These are phyloP conservation scores for Kazachstania kunashirensis DNA, from an alignment of 805 yeast genomes.

Conservation along the genomic window DNA sequence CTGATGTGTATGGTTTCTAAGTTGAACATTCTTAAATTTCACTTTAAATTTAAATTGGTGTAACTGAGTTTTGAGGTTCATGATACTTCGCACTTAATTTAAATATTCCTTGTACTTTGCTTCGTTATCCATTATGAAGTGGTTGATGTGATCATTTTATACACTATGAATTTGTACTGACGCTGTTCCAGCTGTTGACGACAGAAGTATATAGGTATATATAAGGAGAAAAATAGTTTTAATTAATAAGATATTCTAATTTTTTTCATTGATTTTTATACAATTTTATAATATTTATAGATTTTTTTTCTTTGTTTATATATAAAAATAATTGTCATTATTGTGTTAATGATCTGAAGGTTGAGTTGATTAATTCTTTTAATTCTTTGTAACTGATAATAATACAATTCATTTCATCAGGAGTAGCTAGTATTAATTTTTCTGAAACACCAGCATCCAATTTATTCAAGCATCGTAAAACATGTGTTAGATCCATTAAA, in stretches of 20 bases:
- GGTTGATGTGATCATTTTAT: too few species aligned
- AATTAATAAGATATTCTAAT: conserved; percentile 1
- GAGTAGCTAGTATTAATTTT: conserved; percentile 64
- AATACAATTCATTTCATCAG: conserved; percentile 78
- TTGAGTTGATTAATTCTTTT: conserved; percentile 56
- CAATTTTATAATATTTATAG: not conserved
- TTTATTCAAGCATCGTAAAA: conserved; percentile 70
- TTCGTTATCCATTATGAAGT: too few species aligned
- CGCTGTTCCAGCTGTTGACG: too few species aligned
- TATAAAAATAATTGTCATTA: not conserved
- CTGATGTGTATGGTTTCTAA: not conserved
- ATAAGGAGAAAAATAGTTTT: too few species aligned
- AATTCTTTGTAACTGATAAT: conserved; percentile 80
- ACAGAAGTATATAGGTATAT: too few species aligned
- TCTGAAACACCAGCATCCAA: conserved; percentile 90
- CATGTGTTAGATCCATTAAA: conserved; percentile 71
- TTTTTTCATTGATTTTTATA: not conserved
- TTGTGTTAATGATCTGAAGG: conserved; percentile 40
- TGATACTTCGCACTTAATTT: too few species aligned
- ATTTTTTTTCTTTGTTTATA: not conserved
- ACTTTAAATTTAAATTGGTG: conserved; percentile 1
- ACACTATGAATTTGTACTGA: too few species aligned
- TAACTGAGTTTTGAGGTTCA: not conserved
- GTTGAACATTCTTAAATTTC: not conserved
- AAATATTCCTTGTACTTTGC: not conserved